Evolutionary conservation across 768 basidiomycete genomes (phyloP).

Genomic region (Collybia mongolica): DNA sequence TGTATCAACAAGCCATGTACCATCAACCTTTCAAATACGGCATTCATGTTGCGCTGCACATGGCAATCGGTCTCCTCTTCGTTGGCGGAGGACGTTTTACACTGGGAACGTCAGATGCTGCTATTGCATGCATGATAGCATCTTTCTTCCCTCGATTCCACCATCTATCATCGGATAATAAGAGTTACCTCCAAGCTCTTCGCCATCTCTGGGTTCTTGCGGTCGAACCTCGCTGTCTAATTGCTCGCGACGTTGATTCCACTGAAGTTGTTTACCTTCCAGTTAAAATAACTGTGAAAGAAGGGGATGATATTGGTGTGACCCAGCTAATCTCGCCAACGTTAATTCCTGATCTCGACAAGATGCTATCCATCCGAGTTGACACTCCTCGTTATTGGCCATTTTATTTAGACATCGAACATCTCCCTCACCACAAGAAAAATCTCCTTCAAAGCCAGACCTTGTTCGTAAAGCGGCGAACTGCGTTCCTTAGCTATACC

Average conservation of each 20-base stretch:
- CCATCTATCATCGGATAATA: constrained; percentile 79
- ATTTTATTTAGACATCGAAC: constrained; percentile 76
- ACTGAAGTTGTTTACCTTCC: constrained; percentile 90
- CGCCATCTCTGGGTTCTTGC: constrained; percentile 97
- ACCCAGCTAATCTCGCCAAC: constrained; percentile 90
- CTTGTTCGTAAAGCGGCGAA: constrained; percentile 87
- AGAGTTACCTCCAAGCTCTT: constrained; percentile 86
- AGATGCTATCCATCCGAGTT: constrained; percentile 76
- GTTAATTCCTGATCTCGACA: constrained; percentile 85
- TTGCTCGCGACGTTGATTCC: constrained; percentile 91
- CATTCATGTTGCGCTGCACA: constrained; percentile 85
- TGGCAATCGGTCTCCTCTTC: constrained; percentile 89
- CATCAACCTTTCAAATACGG: constrained; percentile 79
- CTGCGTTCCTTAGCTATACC: constrained; percentile 90
- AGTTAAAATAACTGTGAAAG: constrained; percentile 79
- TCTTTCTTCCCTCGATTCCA: constrained; percentile 93
- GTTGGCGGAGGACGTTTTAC: constrained; percentile 92
- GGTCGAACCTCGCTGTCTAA: constrained; percentile 88
- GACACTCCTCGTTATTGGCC: constrained; percentile 98
- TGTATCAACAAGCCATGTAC: constrained; percentile 64
- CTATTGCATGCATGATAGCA: constrained; percentile 85
- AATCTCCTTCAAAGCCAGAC: constrained; percentile 76
- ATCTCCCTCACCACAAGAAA: constrained; percentile 64
- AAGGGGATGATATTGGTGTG: constrained; percentile 58
- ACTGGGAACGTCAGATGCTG: constrained; percentile 87